Base-by-base conservation (phyloP, 768 basidiomycete genomes). In the Mycena latifolia region DNA sequence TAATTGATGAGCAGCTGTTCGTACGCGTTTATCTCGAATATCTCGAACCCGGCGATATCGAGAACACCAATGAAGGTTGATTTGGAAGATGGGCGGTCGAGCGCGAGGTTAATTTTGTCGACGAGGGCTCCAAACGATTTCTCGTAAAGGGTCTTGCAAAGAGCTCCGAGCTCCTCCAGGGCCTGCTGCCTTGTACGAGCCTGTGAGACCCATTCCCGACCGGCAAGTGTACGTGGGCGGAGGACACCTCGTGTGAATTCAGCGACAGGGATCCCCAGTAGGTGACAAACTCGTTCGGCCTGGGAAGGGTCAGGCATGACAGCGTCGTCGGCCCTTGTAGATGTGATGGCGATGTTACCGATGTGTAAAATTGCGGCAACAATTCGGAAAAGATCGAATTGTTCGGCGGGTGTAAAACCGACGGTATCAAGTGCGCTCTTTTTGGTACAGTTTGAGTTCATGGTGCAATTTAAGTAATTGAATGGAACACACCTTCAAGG, bases 31-130 rank as follows among this genome's bases (percentile, higher is more conserved):
- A 91, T 84, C 59, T 93, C 92, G 80, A 94, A 94, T 66, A 99
- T 99, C 78, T 99, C 98, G 79, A 99, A 99, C 11, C 98, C 98
- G 9, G 98, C 98, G 56, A 99, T 99, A 87, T 99, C 98, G 33
- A 99, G 86, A 11, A 99, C 98, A 46, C 98, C 98, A 66, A 99
- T 99, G 77, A 98, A 99, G 2, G 93, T 93, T 10, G 92, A 89
- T 79, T 96, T 94, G 46, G 92, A 92, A 3, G 93, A 92, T 2
- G 97, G 97, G 4, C 97, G 88, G 74, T 98, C 97, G 5, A 99
- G 85, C 1, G 96, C 96, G 29, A 89, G 88, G 77, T 99, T 99
- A 77, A 99, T 94, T 37, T 95, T 87, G 69, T 98, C 97, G 25
- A 99, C 98, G 50, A 99, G 86, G 17, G 89, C 85, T 25, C 96